Conservation (phyloP, 1,284 basidiomycete genomes). For the Hymenochaete sp. region DNA sequence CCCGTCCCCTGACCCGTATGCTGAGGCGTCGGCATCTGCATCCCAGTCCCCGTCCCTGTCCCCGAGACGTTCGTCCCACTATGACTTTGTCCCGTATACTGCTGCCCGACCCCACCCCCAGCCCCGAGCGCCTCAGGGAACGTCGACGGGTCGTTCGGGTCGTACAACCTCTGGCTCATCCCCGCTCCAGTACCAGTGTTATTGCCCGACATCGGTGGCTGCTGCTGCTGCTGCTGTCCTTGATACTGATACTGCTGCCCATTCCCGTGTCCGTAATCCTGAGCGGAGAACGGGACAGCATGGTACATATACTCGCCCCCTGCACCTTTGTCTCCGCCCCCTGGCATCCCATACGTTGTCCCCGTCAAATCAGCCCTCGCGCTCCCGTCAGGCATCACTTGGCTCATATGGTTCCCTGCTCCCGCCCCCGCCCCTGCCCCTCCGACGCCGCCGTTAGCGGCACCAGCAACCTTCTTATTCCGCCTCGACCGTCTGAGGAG, state of each 20-base stretch:
- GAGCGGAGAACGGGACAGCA: slow-evolving; percentile 4
- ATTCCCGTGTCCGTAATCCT: neutral
- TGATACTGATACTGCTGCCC: neutral
- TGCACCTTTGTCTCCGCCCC: neutral
- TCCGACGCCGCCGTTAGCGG: too few species aligned
- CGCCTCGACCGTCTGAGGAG: slow-evolving; percentile 1
- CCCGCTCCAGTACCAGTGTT: too few species aligned
- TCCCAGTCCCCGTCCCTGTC: neutral
- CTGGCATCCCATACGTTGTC: slow-evolving; percentile 4
- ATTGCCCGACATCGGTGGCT: too few species aligned
- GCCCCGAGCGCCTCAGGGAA: slow-evolving; percentile 10
- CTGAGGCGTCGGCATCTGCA: neutral
- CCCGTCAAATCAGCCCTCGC: slow-evolving; percentile 1
- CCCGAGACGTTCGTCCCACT: neutral
- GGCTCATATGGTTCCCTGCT: too few species aligned
- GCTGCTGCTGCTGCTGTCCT: neutral
- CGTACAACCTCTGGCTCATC: neutral
- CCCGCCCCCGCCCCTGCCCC: too few species aligned
- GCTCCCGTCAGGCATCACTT: too few species aligned
- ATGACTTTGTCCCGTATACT: slow-evolving; percentile 7
- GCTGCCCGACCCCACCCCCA: neutral
- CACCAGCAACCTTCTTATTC: too few species aligned
- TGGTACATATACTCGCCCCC: neutral
- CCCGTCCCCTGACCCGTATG: slow-evolving; percentile 1
- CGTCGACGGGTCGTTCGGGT: slow-evolving; percentile 17